These are phyloP conservation scores for Leucoagaricus sp. DNA, from an alignment of 1,284 basidiomycete species.

Conservation along the genomic window DNA sequence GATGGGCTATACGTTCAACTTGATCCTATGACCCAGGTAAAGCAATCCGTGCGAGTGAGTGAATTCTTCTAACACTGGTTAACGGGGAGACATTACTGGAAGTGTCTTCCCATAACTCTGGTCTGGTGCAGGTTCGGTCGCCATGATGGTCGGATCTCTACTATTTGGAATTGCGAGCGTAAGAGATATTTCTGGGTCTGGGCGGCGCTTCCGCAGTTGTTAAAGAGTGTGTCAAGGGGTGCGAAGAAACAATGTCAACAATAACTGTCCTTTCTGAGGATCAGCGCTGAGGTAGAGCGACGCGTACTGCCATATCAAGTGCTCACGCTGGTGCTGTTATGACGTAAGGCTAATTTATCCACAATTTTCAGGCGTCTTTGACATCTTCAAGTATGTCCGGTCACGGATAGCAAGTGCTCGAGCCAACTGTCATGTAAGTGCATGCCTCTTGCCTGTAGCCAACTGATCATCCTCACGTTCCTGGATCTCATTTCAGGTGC, in stretches of 20 bases:
- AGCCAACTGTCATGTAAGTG: no score
- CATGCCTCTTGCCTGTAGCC: no score
- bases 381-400: not conserved
- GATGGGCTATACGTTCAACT: constrained; percentile 49
- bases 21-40: constrained; percentile 47
- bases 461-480: no score
- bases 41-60: constrained; percentile 2
- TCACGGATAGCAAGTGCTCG: no score
- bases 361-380: not conserved
- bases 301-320: not conserved
- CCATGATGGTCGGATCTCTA: constrained; percentile 8
- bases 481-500: no score
- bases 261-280: not conserved
- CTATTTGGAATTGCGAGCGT: not conserved
- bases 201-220: constrained; percentile 4
- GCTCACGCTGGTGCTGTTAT: not conserved
- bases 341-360: constrained; percentile 6
- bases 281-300: not conserved
- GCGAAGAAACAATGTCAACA: not conserved
- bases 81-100: constrained; percentile 40
- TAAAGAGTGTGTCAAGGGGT: constrained; percentile 3
- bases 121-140: constrained; percentile 15
- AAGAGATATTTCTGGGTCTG: not conserved
- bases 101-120: constrained; percentile 48
- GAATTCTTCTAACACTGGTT: not conserved